phyloP scores from a whole-genome alignment of 306 rosid genomes.

The Purshia tridentata region DNA sequence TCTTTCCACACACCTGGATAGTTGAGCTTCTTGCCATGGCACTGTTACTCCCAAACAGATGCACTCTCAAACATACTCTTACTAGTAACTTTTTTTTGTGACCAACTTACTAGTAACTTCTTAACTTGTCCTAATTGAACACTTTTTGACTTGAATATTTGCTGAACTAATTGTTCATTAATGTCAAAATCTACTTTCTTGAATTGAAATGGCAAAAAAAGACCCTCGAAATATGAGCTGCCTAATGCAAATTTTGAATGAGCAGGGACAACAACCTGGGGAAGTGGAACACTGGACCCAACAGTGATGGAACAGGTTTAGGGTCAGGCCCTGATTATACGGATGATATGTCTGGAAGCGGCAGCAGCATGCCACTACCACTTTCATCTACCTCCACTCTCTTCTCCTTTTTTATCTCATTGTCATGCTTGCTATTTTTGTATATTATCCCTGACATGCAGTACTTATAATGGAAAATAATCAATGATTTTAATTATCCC shows the following conservation, averaged over 20 bases:
- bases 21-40: no score
- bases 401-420: slow-evolving; percentile 21
- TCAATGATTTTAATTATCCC: background rate
- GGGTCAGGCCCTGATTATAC: slow-evolving; percentile 45
- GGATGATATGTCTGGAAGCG: slow-evolving; percentile 54
- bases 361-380: slow-evolving; percentile 2
- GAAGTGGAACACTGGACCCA: slow-evolving; percentile 52
- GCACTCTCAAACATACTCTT: no score
- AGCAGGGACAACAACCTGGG: slow-evolving; percentile 59
- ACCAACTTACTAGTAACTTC: no score
- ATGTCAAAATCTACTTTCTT: background rate
- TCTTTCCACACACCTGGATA: no score
- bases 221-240: background rate
- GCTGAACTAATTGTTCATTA: background rate
- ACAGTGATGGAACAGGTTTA: slow-evolving; percentile 18
- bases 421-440: slow-evolving; percentile 27
- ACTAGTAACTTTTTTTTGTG: no score
- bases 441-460: slow-evolving; percentile 7
- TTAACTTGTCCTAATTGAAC: background rate
- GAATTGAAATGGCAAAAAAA: background rate
- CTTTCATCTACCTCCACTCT: slow-evolving; percentile 17
- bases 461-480: slow-evolving; percentile 9
- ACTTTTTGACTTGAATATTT: background rate
- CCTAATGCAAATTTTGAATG: slow-evolving; percentile 1
- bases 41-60: no score